phyloP scores from a whole-genome alignment of 2,329 filamentous ascomycete species.

The Ophiocordyceps robertsii region DNA sequence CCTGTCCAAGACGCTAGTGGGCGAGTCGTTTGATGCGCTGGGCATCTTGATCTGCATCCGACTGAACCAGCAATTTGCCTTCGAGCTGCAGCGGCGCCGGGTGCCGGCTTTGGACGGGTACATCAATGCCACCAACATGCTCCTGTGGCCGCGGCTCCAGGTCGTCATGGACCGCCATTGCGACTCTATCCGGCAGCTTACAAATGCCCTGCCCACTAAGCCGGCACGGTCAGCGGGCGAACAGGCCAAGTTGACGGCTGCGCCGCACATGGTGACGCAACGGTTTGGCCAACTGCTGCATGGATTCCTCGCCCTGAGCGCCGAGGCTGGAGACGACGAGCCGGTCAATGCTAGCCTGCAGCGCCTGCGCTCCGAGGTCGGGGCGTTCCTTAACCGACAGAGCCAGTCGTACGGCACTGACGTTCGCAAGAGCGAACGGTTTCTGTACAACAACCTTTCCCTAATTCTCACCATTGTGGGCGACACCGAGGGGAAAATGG shows the following conservation, averaged over 20 bases:
- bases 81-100: constrained; percentile 83
- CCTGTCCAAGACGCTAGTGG: constrained; percentile 63
- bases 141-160: constrained; percentile 92
- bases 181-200: constrained; percentile 63
- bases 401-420: constrained; percentile 63
- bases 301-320: constrained; percentile 68
- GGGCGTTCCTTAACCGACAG: constrained; percentile 67
- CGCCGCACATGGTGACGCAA: constrained; percentile 85
- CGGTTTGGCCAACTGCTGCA: constrained; percentile 90
- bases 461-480: constrained; percentile 86
- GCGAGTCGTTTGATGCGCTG: constrained; percentile 68
- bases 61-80: constrained; percentile 85
- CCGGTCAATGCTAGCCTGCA: constrained; percentile 72
- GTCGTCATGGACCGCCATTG: constrained; percentile 87
- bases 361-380: constrained; percentile 67
- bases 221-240: constrained; percentile 31
- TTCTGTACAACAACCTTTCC: constrained; percentile 93
- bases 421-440: constrained; percentile 68
- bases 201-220: constrained; percentile 34
- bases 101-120: constrained; percentile 83
- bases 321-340: constrained; percentile 89
- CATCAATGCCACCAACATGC: constrained; percentile 89
- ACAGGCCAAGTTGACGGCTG: constrained; percentile 52
- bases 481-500: constrained; percentile 59
- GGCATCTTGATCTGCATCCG: constrained; percentile 85